phyloP scores from a whole-genome alignment of 1,284 basidiomycete genomes.

The Cryptococcus amylolentus region DNA sequence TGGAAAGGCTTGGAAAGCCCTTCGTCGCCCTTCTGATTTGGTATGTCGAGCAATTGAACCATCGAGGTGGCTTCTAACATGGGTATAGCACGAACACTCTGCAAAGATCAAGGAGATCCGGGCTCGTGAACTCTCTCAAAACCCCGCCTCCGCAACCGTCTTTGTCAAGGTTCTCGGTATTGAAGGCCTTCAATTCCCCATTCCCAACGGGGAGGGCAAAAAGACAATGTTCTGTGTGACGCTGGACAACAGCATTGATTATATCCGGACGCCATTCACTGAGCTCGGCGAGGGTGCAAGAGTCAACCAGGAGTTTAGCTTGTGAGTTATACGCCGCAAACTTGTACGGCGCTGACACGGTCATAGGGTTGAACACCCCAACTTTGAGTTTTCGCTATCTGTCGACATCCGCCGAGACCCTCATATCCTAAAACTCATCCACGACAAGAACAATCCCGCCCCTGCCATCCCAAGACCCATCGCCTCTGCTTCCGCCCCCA shows the following conservation, averaged over 20 bases:
- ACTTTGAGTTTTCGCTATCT: constrained; percentile 83
- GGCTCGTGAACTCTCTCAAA: constrained; percentile 59
- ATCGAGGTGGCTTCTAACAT: neutral
- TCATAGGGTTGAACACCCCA: constrained; percentile 55
- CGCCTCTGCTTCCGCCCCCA: constrained; percentile 35
- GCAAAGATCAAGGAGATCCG: constrained; percentile 79
- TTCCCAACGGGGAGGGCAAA: constrained; percentile 59
- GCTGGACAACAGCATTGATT: constrained; percentile 94
- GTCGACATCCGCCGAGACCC: constrained; percentile 77
- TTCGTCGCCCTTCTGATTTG: constrained; percentile 89
- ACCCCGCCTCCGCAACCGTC: constrained; percentile 82
- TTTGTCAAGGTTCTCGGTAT: constrained; percentile 91
- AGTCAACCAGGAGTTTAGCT: constrained; percentile 90
- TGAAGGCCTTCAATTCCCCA: constrained; percentile 65
- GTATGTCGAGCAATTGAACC: constrained; percentile 48
- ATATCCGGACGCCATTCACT: constrained; percentile 84
- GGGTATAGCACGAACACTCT: constrained; percentile 79
- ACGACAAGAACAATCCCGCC: constrained; percentile 53
- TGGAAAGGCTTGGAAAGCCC: constrained; percentile 80
- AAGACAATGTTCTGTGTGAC: constrained; percentile 76
- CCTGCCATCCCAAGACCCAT: constrained; percentile 52
- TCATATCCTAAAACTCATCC: constrained; percentile 64
- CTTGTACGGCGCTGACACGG: neutral
- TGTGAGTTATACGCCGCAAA: constrained; percentile 57
- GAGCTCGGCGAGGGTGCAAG: constrained; percentile 61